Base-by-base conservation (phyloP, 257 asterid genomes). In the Capsicum pubescens region DNA sequence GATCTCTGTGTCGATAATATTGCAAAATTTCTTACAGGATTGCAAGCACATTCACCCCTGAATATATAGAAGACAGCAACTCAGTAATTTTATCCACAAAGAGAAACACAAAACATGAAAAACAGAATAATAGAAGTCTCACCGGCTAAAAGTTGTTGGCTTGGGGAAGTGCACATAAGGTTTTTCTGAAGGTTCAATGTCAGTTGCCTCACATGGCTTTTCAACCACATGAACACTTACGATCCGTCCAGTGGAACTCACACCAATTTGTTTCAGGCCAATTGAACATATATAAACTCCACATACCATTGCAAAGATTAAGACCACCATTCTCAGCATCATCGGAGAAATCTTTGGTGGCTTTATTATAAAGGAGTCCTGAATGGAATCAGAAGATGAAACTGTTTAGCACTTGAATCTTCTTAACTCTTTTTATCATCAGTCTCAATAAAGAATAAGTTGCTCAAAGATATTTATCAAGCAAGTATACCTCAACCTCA, bases 1-100 rank as follows among this genome's bases (percentile, higher is more conserved):
- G 98, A 94, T 88, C 99, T 92, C 92, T 95, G 99, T 0, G 99
- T 93, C 7, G 99, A 95, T 90, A 94, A 87, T 86, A 95, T 94
- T 54, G 99, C 98, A 86, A 95, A 95, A 85, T 88, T 87, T 6
- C 95, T 90, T 60, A 95, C 99, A 70, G 98, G 98, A 84, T 87
- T 88, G 92, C 98, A 94, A 9, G 90, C 92, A 61, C 99, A 95
- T 86, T 95, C 99, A 0, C 72, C 93, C 90, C 99, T 97, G 13
- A 54, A 77, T 80, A 86, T 77, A 82, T 85, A 86, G 54, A 80
- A 85, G 17, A 77, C 44, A 19, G 26, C 60, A 76, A 32, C 78
- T 39, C 82, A 85, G 79, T 71, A 69, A 59, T 68, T 68, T 58
- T 54, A 54, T 77, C 82, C 48, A 54, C 82, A 14, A 77, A 54